Percentiles rank a stretch among this genome's conserved stretches.
These are phyloP conservation scores for Nakaseomyces nivariensis DNA, from an alignment of 1,139 yeast genomes.

Conservation along the genomic window DNA sequence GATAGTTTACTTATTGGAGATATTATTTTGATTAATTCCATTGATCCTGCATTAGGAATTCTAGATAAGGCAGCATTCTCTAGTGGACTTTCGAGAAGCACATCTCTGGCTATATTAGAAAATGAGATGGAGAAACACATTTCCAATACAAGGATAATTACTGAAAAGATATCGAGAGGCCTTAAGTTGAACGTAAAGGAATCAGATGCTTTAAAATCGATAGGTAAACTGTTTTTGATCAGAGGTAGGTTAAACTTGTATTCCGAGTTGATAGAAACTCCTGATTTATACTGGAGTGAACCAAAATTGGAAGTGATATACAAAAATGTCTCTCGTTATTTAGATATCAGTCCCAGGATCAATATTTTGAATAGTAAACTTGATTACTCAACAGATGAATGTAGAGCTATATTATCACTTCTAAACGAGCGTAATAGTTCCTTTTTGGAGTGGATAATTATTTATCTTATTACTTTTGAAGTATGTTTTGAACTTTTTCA, in stretches of 20 bases:
- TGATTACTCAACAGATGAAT: slow-evolving; percentile 86
- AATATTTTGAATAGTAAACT: slow-evolving; percentile 70
- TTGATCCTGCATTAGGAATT: slow-evolving; percentile 37
- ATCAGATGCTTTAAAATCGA: slow-evolving; percentile 53
- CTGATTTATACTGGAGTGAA: slow-evolving; percentile 88
- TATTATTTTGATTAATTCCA: slow-evolving; percentile 51
- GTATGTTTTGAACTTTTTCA: slow-evolving; percentile 71
- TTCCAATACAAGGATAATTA: slow-evolving; percentile 48
- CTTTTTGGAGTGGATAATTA: slow-evolving; percentile 79
- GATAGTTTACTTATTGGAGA: slow-evolving; percentile 47
- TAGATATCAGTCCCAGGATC: slow-evolving; percentile 72
- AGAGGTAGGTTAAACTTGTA: slow-evolving; percentile 77
- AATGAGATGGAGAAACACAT: slow-evolving; percentile 60
- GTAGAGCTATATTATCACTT: slow-evolving; percentile 64
- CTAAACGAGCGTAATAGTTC: slow-evolving; percentile 69
- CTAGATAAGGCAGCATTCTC: slow-evolving; percentile 85
- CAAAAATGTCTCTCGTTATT: slow-evolving; percentile 53
- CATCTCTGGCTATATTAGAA: slow-evolving; percentile 74
- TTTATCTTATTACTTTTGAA: slow-evolving; percentile 70
- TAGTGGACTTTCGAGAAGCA: slow-evolving; percentile 76
- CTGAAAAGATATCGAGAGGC: slow-evolving; percentile 61
- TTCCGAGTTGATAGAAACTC: slow-evolving; percentile 85
- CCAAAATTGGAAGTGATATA: slow-evolving; percentile 73
- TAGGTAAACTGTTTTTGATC: slow-evolving; percentile 64
- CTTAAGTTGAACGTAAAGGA: slow-evolving; percentile 46